These are phyloP conservation scores for Euphorbia schlechtendalii DNA, from an alignment of 441 rosid species.

Conservation along the genomic window DNA sequence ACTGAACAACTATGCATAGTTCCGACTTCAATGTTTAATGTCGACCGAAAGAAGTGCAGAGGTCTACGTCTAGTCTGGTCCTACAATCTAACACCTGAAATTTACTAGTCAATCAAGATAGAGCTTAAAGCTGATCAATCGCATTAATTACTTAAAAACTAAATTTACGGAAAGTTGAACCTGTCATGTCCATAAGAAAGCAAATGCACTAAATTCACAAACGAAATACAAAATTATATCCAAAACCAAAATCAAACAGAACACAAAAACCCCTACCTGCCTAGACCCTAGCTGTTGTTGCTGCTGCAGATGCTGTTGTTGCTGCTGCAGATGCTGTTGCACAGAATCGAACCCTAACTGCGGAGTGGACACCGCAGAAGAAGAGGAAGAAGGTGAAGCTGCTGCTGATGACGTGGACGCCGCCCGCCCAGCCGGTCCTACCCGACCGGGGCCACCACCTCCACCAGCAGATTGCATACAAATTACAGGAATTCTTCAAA, in stretches of 20 bases:
- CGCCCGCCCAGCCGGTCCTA: slow-evolving; percentile 73
- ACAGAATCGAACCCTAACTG: slow-evolving; percentile 57
- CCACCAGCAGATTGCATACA: slow-evolving; percentile 89
- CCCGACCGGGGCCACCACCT: slow-evolving; percentile 79
- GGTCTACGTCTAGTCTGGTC: slow-evolving; percentile 14
- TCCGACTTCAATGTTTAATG: slow-evolving; percentile 13
- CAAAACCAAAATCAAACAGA: not conserved
- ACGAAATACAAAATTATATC: slow-evolving; percentile 16
- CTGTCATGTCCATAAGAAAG: slow-evolving; percentile 4
- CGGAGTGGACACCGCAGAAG: slow-evolving; percentile 78
- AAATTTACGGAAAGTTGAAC: not conserved
- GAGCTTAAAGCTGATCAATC: slow-evolving; percentile 9
- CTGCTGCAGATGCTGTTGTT: slow-evolving; percentile 38
- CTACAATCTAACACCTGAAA: slow-evolving; percentile 5
- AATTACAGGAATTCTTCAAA: slow-evolving; percentile 21
- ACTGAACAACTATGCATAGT: not conserved
- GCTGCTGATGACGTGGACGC: slow-evolving; percentile 86
- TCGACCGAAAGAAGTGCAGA: slow-evolving; percentile 11
- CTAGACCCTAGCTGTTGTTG: slow-evolving; percentile 71
- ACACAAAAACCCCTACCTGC: slow-evolving; percentile 43
- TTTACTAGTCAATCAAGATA: slow-evolving; percentile 3
- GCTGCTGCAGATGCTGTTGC: slow-evolving; percentile 65
- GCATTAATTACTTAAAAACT: slow-evolving; percentile 27
- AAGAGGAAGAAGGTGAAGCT: slow-evolving; percentile 93
- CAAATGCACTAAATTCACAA: slow-evolving; percentile 11